Percentiles rank a stretch among this genome's conserved stretches.
Evolutionary conservation across 2,329 filamentous ascomycete genomes (phyloP).

Genomic region (Penicillium sp.): DNA sequence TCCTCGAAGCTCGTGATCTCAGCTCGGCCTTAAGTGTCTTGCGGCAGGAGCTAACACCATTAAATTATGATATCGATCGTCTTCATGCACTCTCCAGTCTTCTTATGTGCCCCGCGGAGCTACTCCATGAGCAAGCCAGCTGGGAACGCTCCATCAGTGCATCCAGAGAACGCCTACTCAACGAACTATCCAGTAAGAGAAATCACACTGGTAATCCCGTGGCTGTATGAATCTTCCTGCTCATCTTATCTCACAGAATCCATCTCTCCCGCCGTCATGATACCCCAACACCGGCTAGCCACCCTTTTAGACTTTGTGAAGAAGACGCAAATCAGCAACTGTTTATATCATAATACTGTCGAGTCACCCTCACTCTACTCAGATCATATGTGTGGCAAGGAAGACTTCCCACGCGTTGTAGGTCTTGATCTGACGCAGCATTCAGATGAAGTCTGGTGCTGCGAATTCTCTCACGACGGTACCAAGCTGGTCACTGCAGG

Average conservation of each 20-base stretch:
- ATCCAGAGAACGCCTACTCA: conserved; percentile 75
- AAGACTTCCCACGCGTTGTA: conserved; percentile 75
- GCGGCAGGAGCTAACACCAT: conserved; percentile 81
- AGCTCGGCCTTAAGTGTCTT: conserved; percentile 78
- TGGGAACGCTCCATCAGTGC: conserved; percentile 83
- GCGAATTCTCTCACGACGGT: conserved; percentile 89
- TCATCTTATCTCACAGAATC: conserved; percentile 61
- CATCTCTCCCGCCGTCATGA: conserved; percentile 95
- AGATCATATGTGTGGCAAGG: conserved; percentile 81
- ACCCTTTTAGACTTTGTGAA: conserved; percentile 83
- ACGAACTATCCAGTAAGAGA: conserved; percentile 77
- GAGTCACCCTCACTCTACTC: conserved; percentile 82
- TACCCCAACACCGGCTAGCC: conserved; percentile 87
- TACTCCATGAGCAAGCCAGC: conserved; percentile 74
- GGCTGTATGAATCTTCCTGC: too few species aligned
- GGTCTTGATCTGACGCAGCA: conserved; percentile 74
- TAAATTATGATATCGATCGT: conserved; percentile 76
- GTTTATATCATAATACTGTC: conserved; percentile 84
- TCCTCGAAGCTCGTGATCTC: conserved; percentile 77
- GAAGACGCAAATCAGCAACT: conserved; percentile 77
- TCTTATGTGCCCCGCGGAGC: conserved; percentile 84
- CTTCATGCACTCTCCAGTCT: conserved; percentile 84
- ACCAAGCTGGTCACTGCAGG: conserved; percentile 81
- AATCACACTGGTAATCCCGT: too few species aligned
- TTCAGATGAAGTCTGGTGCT: conserved; percentile 84